Base-by-base conservation (phyloP, 805 yeast species). In the Starmerella riodocensis region DNA sequence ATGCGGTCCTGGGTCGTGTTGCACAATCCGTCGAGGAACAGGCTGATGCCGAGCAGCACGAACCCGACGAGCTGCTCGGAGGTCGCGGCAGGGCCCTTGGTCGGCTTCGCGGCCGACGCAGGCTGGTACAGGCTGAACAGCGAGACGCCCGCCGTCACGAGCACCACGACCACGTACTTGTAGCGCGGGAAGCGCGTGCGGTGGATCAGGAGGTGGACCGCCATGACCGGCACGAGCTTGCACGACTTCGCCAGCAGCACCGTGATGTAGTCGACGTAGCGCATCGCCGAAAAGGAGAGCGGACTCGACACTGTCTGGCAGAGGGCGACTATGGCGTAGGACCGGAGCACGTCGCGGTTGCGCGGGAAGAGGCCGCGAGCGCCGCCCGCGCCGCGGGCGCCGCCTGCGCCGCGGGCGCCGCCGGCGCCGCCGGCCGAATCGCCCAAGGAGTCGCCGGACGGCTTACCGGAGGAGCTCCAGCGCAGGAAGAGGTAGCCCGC, bases 1-100 rank as follows among this genome's bases (percentile, higher is more conserved):
- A 91, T 59, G 41, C 78, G 75, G 60, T 88, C 98, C 59, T 88
- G 98, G 0, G 94, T 77, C 2, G 95, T 81, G 61, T 88, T 91
- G 18, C 94, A 86, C 41, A 86, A 63, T 1, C 98, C 98, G 58
- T 88, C 98, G 23, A 91, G 64, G 16, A 88, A 58, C 58, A 91
- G 69, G 29, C 91, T 80, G 1, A 62, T 57, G 0, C 63, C 48
- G 28, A 88, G 64, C 41, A 78, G 70, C 0, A 58, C 49, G 48
- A 83, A 60, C 0, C 98, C 98, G 18, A 72, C 53, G 0, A 58
- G 16, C 16, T 56, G 53, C 19, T 52, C 40, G 7, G 38, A 21
- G 0, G 64, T 53, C 6, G 28, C 35, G 31, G 59, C 62, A n/a
- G 56, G 48, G 18, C 47, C 43, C 29, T 50, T 46, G 4, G 40